These are phyloP conservation scores for Plantago major DNA, from an alignment of 257 asterid genomes.

Conservation along the genomic window DNA sequence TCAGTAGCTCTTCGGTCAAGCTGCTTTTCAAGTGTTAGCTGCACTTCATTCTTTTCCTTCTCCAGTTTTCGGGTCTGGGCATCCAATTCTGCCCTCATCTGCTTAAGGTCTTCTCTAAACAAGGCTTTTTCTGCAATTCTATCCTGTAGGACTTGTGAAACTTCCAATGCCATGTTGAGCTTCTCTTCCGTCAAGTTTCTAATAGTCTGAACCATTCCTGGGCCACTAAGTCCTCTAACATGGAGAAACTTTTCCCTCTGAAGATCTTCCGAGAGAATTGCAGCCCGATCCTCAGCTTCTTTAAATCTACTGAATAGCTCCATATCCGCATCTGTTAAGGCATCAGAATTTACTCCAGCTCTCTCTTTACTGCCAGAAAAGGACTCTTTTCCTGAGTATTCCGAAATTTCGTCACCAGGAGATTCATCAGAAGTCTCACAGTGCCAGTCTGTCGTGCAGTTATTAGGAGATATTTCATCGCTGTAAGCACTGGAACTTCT, in stretches of 20 bases:
- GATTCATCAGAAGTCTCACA: conserved; percentile 40
- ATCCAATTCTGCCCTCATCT: conserved; percentile 44
- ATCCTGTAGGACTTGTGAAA: conserved; percentile 53
- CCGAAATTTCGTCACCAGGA: conserved; percentile 36
- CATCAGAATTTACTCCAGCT: conserved; percentile 23
- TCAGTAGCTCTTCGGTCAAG: conserved; percentile 88
- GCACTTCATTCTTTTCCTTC: conserved; percentile 77
- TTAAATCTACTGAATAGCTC: conserved; percentile 49
- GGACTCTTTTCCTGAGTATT: conserved; percentile 34
- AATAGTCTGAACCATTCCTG: conserved; percentile 53
- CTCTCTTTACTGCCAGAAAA: conserved; percentile 35
- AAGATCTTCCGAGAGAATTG: conserved; percentile 63
- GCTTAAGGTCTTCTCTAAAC: conserved; percentile 52
- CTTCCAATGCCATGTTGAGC: conserved; percentile 67
- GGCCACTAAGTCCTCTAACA: conserved; percentile 48
- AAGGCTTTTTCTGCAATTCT: conserved; percentile 78
- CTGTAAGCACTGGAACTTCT: conserved; percentile 46
- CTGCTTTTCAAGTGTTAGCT: conserved; percentile 76
- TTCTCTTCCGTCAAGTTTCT: conserved; percentile 66
- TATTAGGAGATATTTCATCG: conserved; percentile 38
- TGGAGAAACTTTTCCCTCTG: conserved; percentile 45
- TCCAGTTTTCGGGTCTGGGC: conserved; percentile 53
- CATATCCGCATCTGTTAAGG: conserved; percentile 39
- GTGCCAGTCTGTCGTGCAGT: conserved; percentile 33
- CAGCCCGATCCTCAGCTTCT: conserved; percentile 73